Evolutionary conservation across 2,329 filamentous ascomycete genomes (phyloP), one percentile per base, ranked within the genome.

Genomic region (Fusarium liriodendri): DNA sequence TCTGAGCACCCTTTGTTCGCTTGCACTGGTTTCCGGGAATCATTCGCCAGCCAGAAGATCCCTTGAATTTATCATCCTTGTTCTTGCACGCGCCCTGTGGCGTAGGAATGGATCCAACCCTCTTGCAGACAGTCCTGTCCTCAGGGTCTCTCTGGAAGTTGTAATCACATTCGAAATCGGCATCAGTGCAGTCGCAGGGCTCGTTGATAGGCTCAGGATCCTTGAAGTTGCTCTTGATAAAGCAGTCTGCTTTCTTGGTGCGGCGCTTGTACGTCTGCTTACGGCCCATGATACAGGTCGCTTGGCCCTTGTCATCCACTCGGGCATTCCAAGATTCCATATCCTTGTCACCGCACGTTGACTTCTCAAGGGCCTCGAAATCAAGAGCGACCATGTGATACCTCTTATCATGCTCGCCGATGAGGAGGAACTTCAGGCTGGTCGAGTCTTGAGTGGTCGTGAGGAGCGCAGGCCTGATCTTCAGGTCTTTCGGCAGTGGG

Each of bases 141-240:
- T 89, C 86, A 38, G 87, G 87, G 66, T 87, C 87, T 76, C 90
- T 89, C 68, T 91, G 85, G 80, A 98, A 98, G 82, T 97, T 97
- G 87, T 94, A 98, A 80, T 98, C 96, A 81, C 97, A 99, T 84
- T 99, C 97, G 81, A 97, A 99, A 82, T 99, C 97, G 37, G 87
- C 86, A 66, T 93, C 90, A 1, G 92, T 91, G 83, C 97, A 99
- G 45, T 94, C 90, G 85, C 97, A 99, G 55, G 90, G 83, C 77
- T 94, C 90, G 32, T 89, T 92, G 70, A 92, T 86, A 2, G 93
- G 90, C 37, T 89, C 83, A 0, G 94, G 91, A 72, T 97, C 93
- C 79, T 95, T 91, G 85, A 98, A 98, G 62, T 96, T 91, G 69
- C 94, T 88, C 77, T 94, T 93, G 76, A 98, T 88, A 81, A 98